phyloP scores from a whole-genome alignment of 192 early-diverging fungal species.

The Spizellomyces sp. region DNA sequence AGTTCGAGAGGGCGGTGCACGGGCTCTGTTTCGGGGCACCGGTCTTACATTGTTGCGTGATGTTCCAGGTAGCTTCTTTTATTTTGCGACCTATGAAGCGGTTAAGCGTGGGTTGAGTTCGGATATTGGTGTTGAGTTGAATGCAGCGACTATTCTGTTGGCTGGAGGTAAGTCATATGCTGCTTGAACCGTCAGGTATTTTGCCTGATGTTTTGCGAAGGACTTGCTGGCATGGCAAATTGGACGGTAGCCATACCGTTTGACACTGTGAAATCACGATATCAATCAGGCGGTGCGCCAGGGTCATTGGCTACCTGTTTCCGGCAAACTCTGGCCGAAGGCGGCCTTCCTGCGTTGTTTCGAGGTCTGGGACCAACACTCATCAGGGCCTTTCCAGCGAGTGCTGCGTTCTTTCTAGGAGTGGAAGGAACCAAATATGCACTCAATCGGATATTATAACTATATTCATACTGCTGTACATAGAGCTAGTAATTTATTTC shows the following conservation, averaged over 20 bases:
- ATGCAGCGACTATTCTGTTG: slow-evolving; percentile 71
- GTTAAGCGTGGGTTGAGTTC: slow-evolving; percentile 49
- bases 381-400: slow-evolving; percentile 70
- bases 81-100: slow-evolving; percentile 90
- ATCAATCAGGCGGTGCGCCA: slow-evolving; percentile 71
- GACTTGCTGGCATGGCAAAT: slow-evolving; percentile 81
- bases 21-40: slow-evolving; percentile 85
- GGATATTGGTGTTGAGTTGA: slow-evolving; percentile 61
- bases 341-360: slow-evolving; percentile 69
- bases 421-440: slow-evolving; percentile 48
- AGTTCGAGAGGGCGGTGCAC: slow-evolving; percentile 76
- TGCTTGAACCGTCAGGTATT: neutral
- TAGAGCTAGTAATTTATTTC: too few relatives aligned
- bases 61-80: slow-evolving; percentile 84
- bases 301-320: slow-evolving; percentile 22
- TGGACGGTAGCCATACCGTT: slow-evolving; percentile 73
- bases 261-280: slow-evolving; percentile 79
- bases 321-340: slow-evolving; percentile 53
- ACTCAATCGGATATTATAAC: slow-evolving; percentile 1
- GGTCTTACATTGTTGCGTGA: slow-evolving; percentile 88
- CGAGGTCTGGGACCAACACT: slow-evolving; percentile 86
- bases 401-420: slow-evolving; percentile 73
- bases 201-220: slow-evolving; percentile 26
- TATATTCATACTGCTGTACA: too few relatives aligned
- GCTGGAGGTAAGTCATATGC: slow-evolving; percentile 76